Evolutionary conservation across 1,139 yeast species (phyloP).

Genomic region (Saccharomyces uvarum): DNA sequence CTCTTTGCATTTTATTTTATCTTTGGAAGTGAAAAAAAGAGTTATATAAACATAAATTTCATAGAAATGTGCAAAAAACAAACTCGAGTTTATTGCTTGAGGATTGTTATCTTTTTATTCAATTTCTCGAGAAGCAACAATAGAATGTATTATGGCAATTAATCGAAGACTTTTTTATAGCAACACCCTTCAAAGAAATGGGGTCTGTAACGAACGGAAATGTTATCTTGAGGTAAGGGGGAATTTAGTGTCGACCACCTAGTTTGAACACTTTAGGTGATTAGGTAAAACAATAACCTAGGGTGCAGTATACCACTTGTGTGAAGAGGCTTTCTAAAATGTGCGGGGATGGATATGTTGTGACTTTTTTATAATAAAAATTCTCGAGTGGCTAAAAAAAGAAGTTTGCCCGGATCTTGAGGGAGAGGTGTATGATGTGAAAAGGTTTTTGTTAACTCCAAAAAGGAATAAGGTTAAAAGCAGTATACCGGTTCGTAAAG

Average conservation of each 20-base stretch:
- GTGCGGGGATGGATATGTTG: neutral
- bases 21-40: neutral
- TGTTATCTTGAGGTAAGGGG: neutral
- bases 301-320: neutral
- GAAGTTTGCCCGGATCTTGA: neutral
- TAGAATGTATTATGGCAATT: neutral
- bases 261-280: neutral
- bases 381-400: conserved; percentile 1
- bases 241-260: neutral
- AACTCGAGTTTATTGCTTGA: neutral
- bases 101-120: neutral
- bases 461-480: too few species aligned
- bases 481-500: neutral
- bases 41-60: neutral
- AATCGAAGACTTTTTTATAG: neutral
- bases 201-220: neutral
- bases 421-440: neutral
- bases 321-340: neutral
- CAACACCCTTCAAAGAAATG: neutral
- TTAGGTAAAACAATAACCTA: neutral
- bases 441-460: neutral
- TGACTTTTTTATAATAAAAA: neutral
- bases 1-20: neutral
- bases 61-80: neutral
- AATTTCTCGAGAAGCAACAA: neutral